Evolutionary conservation across 768 basidiomycete species (phyloP), one percentile per base, ranked within the genome.

Genomic region (Russula compacta): DNA sequence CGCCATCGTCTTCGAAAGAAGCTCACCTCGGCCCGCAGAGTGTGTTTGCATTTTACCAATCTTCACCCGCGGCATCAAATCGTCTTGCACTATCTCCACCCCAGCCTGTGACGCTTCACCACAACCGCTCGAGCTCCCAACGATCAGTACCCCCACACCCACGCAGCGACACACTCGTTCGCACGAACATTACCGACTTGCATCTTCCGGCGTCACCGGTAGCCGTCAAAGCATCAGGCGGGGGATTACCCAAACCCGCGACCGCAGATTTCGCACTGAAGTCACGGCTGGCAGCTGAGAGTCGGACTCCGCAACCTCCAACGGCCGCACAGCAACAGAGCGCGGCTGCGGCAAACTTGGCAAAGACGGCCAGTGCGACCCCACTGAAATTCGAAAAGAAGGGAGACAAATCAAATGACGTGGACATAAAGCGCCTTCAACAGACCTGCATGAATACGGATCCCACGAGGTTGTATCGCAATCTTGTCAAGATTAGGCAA

Each of bases 391-490:
- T 93, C 62, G 89, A 95, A 74, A 93, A 93, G 78, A 83, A 84
- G 53, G 79, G 78, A 59, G 89, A 90, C 71, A 85, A 86, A 73
- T 82, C 80, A 36, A 86, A 85, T 68, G 85, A 91, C 53, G 87
- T 88, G 65, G 95, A 98, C 68, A 94, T 98, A 62, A 87, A 85
- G 67, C 84, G 94, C 12, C 73, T 98, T 66, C 87, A 92, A 70
- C 85, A 87, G 69, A 98, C 98, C 69, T 98, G 97, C 70, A 95
- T 95, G 2, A 94, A 97, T 71, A 94, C 94, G 6, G 97, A 99
- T 73, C 97, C 97, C 32, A 98, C 95, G 40, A 84, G 84, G 73
- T 76, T 97, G 40, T 98, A 98, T 70, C 81, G 95, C 60, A 94
- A 83, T 69, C 79, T 98, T 46, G 85, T 92, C 74, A 98, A 98